A percentile compares a stretch with the other conserved stretches of the same genome.
Evolutionary conservation across 2,329 filamentous ascomycete genomes (phyloP).

Genomic region (Botrytis sinoallii): DNA sequence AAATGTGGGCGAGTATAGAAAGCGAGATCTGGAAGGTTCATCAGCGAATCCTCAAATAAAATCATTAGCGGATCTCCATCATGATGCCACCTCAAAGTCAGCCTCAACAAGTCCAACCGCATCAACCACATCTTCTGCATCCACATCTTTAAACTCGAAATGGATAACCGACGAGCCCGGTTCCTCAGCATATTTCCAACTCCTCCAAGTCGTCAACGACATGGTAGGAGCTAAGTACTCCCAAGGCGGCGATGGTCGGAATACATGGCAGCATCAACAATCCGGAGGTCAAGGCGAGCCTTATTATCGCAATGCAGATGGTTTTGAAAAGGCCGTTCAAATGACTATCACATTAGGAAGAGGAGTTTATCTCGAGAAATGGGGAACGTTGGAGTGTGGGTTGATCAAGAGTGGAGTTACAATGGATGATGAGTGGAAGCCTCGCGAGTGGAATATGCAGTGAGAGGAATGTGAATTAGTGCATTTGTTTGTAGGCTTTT

Average conservation of each 20-base stretch:
- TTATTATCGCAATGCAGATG: constrained; percentile 49
- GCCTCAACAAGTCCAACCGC: background rate
- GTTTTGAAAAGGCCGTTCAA: constrained; percentile 45
- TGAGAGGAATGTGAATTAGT: background rate
- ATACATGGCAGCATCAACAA: constrained; percentile 53
- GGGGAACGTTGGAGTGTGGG: constrained; percentile 47
- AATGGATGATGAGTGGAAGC: constrained; percentile 46
- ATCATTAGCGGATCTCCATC: background rate
- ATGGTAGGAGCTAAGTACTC: constrained; percentile 21
- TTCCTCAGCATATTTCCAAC: constrained; percentile 31
- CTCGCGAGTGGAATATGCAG: background rate
- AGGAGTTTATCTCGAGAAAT: constrained; percentile 44
- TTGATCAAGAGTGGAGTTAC: constrained; percentile 39
- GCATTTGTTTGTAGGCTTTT: background rate
- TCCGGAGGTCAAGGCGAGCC: constrained; percentile 52
- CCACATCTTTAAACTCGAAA: background rate
- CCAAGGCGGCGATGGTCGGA: constrained; percentile 38
- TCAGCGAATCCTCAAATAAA: background rate
- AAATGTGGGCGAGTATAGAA: background rate
- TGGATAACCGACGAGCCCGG: constrained; percentile 32
- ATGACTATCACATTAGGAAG: constrained; percentile 46
- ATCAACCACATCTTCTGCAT: background rate
- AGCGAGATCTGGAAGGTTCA: background rate
- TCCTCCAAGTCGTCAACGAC: constrained; percentile 36
- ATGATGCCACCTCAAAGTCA: background rate